Base-by-base conservation (phyloP, 2,329 filamentous ascomycete genomes). In the Teratosphaeria gauchensis region DNA sequence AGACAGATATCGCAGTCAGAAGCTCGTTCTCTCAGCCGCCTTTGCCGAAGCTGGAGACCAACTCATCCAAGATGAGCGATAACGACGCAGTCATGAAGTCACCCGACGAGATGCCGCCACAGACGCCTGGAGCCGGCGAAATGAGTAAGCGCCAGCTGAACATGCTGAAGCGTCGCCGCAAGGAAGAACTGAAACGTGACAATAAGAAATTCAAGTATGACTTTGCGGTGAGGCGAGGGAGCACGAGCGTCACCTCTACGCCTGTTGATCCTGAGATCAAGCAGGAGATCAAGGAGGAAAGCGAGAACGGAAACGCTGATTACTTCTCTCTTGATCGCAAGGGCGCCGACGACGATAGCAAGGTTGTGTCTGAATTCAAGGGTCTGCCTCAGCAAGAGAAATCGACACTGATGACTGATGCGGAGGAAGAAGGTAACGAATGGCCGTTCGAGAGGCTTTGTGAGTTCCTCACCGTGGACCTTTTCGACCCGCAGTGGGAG, bases 391-490 rank as follows among this genome's bases (percentile, higher is more conserved):
- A 90, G 9, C 84, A 89, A 2, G 90, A 96, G 70, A 94, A 96
- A 72, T 90, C 92, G 0, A 84, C 94, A 58, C 82, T 97, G 59
- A 86, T 95, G 71, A 81, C 85, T 1, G 89, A 95, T 59, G 82
- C 87, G 14, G 84, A 87, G 64, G 82, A 89, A 59, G 84, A 92
- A 66, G 90, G 91, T 2, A 80, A 83, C 2, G 90, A 95, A 70
- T 99, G 94, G 94, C 94, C 94, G 0, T 96, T 90, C 68, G 92
- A 96, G 68, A 85, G 90, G 56, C 83, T 99, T 38, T 96, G 91
- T 72, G 94, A 97, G 62, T 94, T 96, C 67, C 82, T 99, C 59
- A 92, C 90, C 68, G 82, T 97, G 35, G 94, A 99, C 70, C 80
- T 99, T 1, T 97, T 99, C 66, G 92, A 99, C 70, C 80, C 88